Conservation (phyloP, 1,284 basidiomycete species). For the Fomitiporia mediterranea region DNA sequence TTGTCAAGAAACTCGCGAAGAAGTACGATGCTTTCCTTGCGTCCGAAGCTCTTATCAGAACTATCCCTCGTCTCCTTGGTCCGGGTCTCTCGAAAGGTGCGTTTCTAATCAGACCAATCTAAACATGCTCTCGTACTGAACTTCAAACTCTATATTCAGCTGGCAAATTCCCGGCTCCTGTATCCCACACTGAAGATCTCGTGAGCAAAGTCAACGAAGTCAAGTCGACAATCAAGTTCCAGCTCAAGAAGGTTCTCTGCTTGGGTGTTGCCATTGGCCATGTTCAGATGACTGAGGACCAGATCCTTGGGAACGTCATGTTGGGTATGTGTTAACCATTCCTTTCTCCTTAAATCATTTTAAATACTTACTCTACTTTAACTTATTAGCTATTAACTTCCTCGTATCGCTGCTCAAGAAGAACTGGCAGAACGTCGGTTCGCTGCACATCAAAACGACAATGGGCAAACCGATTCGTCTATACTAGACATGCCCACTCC, state of each 20-base stretch:
- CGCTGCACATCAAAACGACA: slow-evolving; percentile 96
- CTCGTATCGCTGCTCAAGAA: slow-evolving; percentile 99
- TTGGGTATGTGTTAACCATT: slow-evolving; percentile 59
- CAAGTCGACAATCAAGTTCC: slow-evolving; percentile 98
- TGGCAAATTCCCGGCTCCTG: slow-evolving; percentile 98
- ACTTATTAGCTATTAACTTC: slow-evolving; percentile 91
- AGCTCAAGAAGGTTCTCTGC: slow-evolving; percentile 99
- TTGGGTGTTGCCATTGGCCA: slow-evolving; percentile 98
- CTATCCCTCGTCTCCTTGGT: slow-evolving; percentile 98
- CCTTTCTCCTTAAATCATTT: slow-evolving; percentile 16
- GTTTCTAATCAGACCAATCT: slow-evolving; percentile 21
- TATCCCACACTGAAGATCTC: slow-evolving; percentile 92
- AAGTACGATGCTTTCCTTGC: slow-evolving; percentile 99
- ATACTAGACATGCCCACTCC: slow-evolving; percentile 53
- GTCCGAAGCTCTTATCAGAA: slow-evolving; percentile 98
- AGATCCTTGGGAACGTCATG: slow-evolving; percentile 97
- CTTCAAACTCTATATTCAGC: slow-evolving; percentile 42
- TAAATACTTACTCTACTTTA: neutral
- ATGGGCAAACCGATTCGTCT: slow-evolving; percentile 98
- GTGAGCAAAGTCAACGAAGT: slow-evolving; percentile 92
- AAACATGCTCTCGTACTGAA: neutral
- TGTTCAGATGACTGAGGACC: slow-evolving; percentile 96
- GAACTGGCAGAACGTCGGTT: slow-evolving; percentile 99
- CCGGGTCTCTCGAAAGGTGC: slow-evolving; percentile 98
- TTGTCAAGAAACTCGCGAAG: slow-evolving; percentile 99